These are phyloP conservation scores for Fusarium kyushuense DNA, from an alignment of 2,329 filamentous ascomycete genomes.

Conservation along the genomic window DNA sequence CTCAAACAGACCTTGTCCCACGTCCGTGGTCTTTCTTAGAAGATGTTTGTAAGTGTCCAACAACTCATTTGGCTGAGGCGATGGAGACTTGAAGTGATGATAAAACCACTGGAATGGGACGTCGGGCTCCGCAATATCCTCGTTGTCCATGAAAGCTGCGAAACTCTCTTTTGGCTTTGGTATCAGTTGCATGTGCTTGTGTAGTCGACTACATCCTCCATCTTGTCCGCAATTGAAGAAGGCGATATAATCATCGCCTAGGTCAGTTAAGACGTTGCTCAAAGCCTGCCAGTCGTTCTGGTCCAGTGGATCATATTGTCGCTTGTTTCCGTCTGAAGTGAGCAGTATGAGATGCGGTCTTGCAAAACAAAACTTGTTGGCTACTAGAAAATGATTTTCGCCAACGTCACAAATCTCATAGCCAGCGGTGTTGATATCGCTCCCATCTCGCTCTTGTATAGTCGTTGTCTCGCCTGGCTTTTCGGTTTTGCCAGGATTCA, in stretches of 20 bases:
- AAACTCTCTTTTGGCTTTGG: neutral
- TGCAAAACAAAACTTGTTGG: constrained; percentile 13
- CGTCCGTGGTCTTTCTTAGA: fast-evolving
- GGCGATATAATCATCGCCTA: neutral
- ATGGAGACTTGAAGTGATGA: neutral
- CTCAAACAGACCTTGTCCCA: neutral
- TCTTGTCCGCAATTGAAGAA: constrained; percentile 12
- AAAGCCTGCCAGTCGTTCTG: neutral
- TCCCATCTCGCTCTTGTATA: neutral
- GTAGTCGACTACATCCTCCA: constrained; percentile 9
- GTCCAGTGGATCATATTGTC: neutral
- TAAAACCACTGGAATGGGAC: neutral
- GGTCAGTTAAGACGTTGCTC: neutral
- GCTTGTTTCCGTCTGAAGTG: neutral
- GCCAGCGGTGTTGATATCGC: neutral
- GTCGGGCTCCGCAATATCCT: fast-evolving
- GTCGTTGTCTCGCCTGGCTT: fast-evolving
- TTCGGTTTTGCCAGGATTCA: fast-evolving
- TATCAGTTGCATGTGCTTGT: constrained; percentile 14
- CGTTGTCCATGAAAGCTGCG: neutral
- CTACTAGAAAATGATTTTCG: neutral
- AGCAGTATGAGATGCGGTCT: constrained; percentile 5
- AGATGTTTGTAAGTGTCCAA: neutral
- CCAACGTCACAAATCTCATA: neutral
- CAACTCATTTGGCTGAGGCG: fast-evolving